Percentiles rank a stretch among this genome's conserved stretches.
Evolutionary conservation across 108 stramenopile species (phyloP).

Genomic region (Epipyxis sp.): DNA sequence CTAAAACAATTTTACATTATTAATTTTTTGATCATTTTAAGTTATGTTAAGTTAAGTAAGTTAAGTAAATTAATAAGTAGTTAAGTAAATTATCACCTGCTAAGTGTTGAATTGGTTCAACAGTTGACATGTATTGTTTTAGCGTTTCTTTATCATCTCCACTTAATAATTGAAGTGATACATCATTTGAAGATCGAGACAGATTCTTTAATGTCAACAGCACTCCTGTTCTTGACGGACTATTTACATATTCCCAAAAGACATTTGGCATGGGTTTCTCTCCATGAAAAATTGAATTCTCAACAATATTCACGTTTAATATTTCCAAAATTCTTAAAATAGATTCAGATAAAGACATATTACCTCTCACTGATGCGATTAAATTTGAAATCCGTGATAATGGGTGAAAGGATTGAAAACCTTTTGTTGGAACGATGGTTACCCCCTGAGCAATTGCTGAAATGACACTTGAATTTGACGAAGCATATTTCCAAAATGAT

Average conservation of each 20-base stretch:
- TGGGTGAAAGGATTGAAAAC: not conserved
- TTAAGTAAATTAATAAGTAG: no score
- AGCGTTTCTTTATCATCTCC: no score
- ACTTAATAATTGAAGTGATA: no score
- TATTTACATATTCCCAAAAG: conserved; percentile 39
- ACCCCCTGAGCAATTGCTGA: not conserved
- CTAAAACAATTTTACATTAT: no score
- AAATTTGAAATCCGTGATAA: conserved; percentile 18
- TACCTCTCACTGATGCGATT: not conserved
- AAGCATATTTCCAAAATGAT: conserved; percentile 17
- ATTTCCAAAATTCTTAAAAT: not conserved
- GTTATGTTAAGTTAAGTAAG: no score
- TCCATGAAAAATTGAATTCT: not conserved
- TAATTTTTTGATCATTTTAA: no score
- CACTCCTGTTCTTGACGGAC: conserved; percentile 21
- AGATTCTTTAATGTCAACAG: conserved; percentile 31
- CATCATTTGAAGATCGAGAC: not conserved
- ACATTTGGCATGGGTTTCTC: conserved; percentile 12
- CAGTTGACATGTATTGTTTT: no score
- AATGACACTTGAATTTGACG: not conserved
- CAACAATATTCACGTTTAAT: not conserved
- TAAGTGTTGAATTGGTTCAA: no score
- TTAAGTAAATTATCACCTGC: no score
- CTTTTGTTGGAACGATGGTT: conserved; percentile 7
- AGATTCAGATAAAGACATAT: not conserved